Evolutionary conservation across 352 stramenopile species (phyloP).

Genomic region (Phytopythium montanum): DNA sequence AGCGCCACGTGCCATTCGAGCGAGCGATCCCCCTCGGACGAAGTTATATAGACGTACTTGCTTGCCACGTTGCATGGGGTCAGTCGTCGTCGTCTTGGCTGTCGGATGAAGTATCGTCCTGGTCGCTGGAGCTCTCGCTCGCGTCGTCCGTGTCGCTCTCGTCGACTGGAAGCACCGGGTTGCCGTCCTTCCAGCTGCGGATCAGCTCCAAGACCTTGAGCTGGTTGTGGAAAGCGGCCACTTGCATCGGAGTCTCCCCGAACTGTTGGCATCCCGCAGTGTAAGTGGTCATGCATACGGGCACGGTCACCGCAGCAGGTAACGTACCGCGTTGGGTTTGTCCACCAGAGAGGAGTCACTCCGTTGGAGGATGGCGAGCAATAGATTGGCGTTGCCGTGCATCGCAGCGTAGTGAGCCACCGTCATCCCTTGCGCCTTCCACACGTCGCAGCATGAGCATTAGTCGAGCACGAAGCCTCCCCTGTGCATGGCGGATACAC

Average conservation of each 20-base stretch:
- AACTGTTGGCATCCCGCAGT: conserved; percentile 22
- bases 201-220: conserved; percentile 32
- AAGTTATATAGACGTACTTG: conserved; percentile 37
- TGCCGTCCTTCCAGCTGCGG: conserved; percentile 37
- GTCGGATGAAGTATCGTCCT: not conserved
- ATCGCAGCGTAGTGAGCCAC: conserved; percentile 62
- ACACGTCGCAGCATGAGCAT: conserved; percentile 1
- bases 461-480: not conserved
- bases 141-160: conserved; percentile 15
- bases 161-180: conserved; percentile 20
- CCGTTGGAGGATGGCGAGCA: conserved; percentile 62
- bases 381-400: conserved; percentile 50
- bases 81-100: not conserved
- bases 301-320: not conserved
- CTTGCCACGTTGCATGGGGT: conserved; percentile 8
- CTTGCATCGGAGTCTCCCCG: conserved; percentile 48
- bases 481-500: not conserved
- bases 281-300: not conserved
- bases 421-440: conserved; percentile 66
- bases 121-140: not conserved
- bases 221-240: conserved; percentile 40
- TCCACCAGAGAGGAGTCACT: conserved; percentile 49
- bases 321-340: conserved; percentile 55
- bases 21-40: conserved; percentile 16
- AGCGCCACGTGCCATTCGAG: conserved; percentile 13